Conservation (phyloP, 2,329 filamentous ascomycete species). For the Xylaria sp. region DNA sequence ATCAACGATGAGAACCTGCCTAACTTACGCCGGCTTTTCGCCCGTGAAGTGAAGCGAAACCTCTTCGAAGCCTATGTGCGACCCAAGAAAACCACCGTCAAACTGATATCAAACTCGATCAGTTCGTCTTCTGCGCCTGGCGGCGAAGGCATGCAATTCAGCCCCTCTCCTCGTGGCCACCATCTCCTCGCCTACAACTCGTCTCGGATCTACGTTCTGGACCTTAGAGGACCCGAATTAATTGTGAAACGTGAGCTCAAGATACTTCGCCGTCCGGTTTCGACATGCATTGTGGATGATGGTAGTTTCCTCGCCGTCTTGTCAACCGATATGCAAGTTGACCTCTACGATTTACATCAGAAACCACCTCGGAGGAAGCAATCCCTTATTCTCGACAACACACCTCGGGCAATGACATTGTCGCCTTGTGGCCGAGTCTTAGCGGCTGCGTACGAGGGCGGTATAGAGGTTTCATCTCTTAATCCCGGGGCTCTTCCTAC, state of each 20-base stretch:
- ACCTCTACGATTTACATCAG: constrained; percentile 78
- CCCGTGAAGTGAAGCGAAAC: constrained; percentile 77
- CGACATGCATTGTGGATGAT: constrained; percentile 82
- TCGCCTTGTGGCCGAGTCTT: constrained; percentile 85
- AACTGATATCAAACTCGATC: constrained; percentile 83
- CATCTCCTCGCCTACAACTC: constrained; percentile 85
- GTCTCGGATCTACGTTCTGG: constrained; percentile 82
- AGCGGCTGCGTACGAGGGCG: constrained; percentile 85
- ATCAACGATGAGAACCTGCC: constrained; percentile 63
- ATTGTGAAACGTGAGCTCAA: constrained; percentile 81
- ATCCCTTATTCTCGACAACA: constrained; percentile 80
- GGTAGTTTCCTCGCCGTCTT: constrained; percentile 80
- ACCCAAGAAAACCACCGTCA: constrained; percentile 76
- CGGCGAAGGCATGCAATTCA: constrained; percentile 87
- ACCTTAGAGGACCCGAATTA: constrained; percentile 69
- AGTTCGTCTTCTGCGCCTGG: constrained; percentile 85
- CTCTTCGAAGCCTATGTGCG: constrained; percentile 80
- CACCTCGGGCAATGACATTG: constrained; percentile 79
- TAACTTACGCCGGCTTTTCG: constrained; percentile 71
- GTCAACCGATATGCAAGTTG: constrained; percentile 83
- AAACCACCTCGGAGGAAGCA: constrained; percentile 75
- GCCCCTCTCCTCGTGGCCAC: constrained; percentile 78
- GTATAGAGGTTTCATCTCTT: constrained; percentile 87
- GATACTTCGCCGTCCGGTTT: constrained; percentile 77
- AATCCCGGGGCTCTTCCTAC: constrained; percentile 69